A percentile compares a stretch with the other conserved stretches of the same genome.
Conservation (phyloP, 2,329 filamentous ascomycete species). For the Phialophora verrucosa region DNA sequence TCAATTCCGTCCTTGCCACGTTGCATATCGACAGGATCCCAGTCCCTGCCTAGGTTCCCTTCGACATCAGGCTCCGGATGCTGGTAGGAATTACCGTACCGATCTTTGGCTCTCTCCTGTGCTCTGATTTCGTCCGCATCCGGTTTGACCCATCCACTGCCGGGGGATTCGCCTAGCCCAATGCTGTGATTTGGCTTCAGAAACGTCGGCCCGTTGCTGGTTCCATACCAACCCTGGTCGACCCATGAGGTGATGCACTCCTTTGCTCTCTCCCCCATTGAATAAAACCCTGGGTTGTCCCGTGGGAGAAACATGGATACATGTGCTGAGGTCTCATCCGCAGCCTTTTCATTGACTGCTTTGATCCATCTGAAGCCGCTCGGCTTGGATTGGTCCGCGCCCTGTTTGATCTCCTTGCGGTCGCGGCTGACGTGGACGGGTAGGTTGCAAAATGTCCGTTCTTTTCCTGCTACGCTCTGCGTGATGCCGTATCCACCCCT, state of each 20-base stretch:
- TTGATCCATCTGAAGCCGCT: conserved; percentile 66
- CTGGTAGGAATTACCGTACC: conserved; percentile 14
- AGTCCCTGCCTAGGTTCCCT: conserved; percentile 27
- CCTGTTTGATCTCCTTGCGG: conserved; percentile 39
- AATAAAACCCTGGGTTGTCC: conserved; percentile 53
- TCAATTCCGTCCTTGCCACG: conserved; percentile 24
- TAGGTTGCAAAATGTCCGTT: conserved; percentile 88
- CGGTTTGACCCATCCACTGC: conserved; percentile 37
- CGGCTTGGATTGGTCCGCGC: conserved; percentile 33
- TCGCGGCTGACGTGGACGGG: conserved; percentile 51
- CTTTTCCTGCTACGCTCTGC: conserved; percentile 58
- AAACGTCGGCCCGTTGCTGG: conserved; percentile 34
- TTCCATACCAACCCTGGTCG: conserved; percentile 39
- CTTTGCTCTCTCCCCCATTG: conserved; percentile 48
- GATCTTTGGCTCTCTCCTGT: conserved; percentile 33
- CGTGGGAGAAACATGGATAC: conserved; percentile 57
- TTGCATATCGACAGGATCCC: conserved; percentile 30
- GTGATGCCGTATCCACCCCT: conserved; percentile 50
- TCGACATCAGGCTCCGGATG: conserved; percentile 17
- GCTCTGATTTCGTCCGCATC: conserved; percentile 36
- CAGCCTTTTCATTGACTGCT: conserved; percentile 77
- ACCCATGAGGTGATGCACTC: conserved; percentile 48
- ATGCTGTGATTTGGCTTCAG: conserved; percentile 23
- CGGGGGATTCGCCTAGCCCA: conserved; percentile 31
- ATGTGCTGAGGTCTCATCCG: conserved; percentile 81